Base-by-base conservation (phyloP, 331 rosid genomes). In the Quercus tomentella region DNA sequence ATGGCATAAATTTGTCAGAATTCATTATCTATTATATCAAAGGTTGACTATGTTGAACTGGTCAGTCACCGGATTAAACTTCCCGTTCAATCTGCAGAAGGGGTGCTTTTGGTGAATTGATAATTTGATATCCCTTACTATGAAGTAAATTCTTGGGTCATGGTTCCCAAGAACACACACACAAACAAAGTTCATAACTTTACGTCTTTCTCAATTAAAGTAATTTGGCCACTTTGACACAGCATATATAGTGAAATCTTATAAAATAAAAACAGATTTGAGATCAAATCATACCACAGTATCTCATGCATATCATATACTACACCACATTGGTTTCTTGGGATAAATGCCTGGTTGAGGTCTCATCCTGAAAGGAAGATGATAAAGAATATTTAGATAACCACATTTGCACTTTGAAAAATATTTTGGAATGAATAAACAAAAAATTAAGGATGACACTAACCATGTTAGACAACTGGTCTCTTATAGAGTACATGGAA, bases 401-500 rank as follows among this genome's bases (percentile, higher is more conserved):
- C 28, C 58, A 65, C 15, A 67, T 22, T 15, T 60, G 7, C 54
- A 16, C 66, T 51, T 22, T 23, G 3, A 0, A 16, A 54, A 8
- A 15, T 28, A 71, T 14, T 17, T 51, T 22, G 31, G 14, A n/a
- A 52, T 28, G 56, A 69, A 58, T 20, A 49, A 7, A 60, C 6
- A 75, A 77, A 62, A 41, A 8, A 0, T 37, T 18, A 51, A 61
- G 25, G 69, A 70, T 45, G 49, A 61, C 57, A 49, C 71, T 76
- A 83, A 90, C 93, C 89, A 54, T 12, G 25, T 83, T 52, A 70
- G 90, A 66, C 66, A 89, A 85, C 82, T 88, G 94, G 87, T 88
- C 94, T 76, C 82, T 87, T 67, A 86, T 74, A 78, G 73, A 30
- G 76, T 84, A 77, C 93, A 90, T 88, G 56, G 86, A 81, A 74